Percentiles rank a stretch among this genome's conserved stretches.
Conservation (phyloP, 1,139 yeast genomes). For the Yamadazyma diddensiae region DNA sequence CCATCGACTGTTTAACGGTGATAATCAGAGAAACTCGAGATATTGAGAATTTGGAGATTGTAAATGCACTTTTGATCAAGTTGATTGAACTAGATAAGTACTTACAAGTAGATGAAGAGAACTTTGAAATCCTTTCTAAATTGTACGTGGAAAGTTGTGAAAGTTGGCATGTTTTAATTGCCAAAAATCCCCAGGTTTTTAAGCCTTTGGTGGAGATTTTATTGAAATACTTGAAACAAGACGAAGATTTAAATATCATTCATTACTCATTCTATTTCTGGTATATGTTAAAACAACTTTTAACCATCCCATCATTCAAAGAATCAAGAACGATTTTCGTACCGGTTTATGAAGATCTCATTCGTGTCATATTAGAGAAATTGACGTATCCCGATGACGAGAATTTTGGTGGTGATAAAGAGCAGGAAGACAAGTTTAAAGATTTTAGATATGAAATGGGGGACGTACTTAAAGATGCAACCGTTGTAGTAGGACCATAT, state of each 20-base stretch:
- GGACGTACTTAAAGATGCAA: slow-evolving; percentile 91
- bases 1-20: slow-evolving; percentile 80
- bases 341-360: slow-evolving; percentile 62
- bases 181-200: slow-evolving; percentile 65
- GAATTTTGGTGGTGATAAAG: slow-evolving; percentile 60
- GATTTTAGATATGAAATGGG: slow-evolving; percentile 97
- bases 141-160: slow-evolving; percentile 92
- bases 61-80: slow-evolving; percentile 67
- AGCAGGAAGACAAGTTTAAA: slow-evolving; percentile 88
- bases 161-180: slow-evolving; percentile 88
- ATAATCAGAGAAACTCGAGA: slow-evolving; percentile 81
- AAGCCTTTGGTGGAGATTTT: slow-evolving; percentile 74
- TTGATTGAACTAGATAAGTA: slow-evolving; percentile 58
- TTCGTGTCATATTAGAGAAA: slow-evolving; percentile 66
- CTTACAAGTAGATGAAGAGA: slow-evolving; percentile 61
- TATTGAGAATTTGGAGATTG: slow-evolving; percentile 56
- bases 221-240: slow-evolving; percentile 57
- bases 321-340: slow-evolving; percentile 55
- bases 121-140: slow-evolving; percentile 69
- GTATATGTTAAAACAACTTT: slow-evolving; percentile 77
- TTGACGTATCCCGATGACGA: slow-evolving; percentile 67
- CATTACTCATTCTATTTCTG: slow-evolving; percentile 91
- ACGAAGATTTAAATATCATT: slow-evolving; percentile 83
- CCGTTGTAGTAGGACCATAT: slow-evolving; percentile 80
- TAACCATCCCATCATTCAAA: slow-evolving; percentile 59